Evolutionary conservation across 2,329 filamentous ascomycete genomes (phyloP).

Genomic region (Cryphonectria radicalis): DNA sequence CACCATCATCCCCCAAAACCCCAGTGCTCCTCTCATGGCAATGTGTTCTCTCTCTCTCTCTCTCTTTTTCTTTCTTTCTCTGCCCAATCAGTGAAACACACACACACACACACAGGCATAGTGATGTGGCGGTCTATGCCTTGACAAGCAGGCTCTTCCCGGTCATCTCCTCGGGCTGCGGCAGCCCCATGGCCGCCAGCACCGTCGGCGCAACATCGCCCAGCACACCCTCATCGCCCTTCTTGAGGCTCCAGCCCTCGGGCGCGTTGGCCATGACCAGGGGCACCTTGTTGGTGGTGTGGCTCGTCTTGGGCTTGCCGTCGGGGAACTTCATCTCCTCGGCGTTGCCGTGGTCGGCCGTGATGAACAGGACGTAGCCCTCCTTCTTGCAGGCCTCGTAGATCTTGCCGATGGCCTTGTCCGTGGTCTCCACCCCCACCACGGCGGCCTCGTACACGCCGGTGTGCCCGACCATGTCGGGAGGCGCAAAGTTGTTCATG

Average conservation of each 20-base stretch:
- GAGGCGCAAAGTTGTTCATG: conserved; percentile 99
- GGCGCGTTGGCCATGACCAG: conserved; percentile 98
- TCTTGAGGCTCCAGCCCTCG: conserved; percentile 82
- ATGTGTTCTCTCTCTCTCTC: not conserved
- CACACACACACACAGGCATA: not conserved
- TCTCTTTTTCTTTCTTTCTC: too few relatives aligned
- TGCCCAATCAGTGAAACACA: not conserved
- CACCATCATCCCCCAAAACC: not conserved
- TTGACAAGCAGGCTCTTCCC: conserved; percentile 83
- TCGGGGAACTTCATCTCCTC: conserved; percentile 99
- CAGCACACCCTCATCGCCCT: conserved; percentile 78
- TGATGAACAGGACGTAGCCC: conserved; percentile 93
- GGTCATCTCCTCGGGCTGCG: conserved; percentile 90
- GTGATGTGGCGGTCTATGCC: conserved; percentile 45
- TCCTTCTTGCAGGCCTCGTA: conserved; percentile 93
- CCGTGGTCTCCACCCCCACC: conserved; percentile 80
- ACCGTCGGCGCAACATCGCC: conserved; percentile 97
- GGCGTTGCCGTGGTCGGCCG: conserved; percentile 94
- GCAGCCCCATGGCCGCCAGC: conserved; percentile 86
- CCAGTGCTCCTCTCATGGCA: not conserved
- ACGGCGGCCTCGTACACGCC: conserved; percentile 96
- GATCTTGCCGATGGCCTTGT: conserved; percentile 91
- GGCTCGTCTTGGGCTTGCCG: conserved; percentile 95
- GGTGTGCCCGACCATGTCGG: conserved; percentile 99
- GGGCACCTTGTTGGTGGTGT: conserved; percentile 97